Evolutionary conservation across 2,329 filamentous ascomycete species (phyloP).

Genomic region (Aspergillaceae sp.): DNA sequence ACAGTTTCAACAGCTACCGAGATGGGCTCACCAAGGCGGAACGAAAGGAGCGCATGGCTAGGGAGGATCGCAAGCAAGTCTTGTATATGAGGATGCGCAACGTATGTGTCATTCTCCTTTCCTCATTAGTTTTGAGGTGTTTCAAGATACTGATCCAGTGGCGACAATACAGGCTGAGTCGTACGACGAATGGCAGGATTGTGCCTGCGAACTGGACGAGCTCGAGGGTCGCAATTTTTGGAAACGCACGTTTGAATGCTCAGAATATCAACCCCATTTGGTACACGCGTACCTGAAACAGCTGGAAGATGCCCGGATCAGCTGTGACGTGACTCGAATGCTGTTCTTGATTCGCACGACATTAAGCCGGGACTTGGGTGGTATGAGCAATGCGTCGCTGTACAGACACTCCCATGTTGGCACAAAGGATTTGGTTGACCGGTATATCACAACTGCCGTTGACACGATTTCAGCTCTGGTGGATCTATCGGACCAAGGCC

Average conservation of each 20-base stretch:
- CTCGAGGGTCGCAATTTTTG: constrained; percentile 74
- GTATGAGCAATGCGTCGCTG: constrained; percentile 73
- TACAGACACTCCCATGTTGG: constrained; percentile 80
- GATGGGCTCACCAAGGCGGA: constrained; percentile 48
- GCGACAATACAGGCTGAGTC: constrained; percentile 50
- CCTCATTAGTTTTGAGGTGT: too few relatives aligned
- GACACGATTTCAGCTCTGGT: constrained; percentile 65
- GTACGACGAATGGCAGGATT: constrained; percentile 63
- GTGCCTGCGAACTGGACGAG: constrained; percentile 67
- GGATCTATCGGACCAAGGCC: constrained; percentile 47
- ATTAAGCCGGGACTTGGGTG: constrained; percentile 70
- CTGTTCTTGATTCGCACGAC: constrained; percentile 72
- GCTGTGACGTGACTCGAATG: constrained; percentile 66
- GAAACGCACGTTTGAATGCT: constrained; percentile 61
- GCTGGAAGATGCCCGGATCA: constrained; percentile 64
- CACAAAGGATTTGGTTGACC: constrained; percentile 78
- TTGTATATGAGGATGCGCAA: constrained; percentile 57
- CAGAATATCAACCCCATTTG: constrained; percentile 62
- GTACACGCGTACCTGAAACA: constrained; percentile 62
- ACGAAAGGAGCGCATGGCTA: constrained; percentile 38
- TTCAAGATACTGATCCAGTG: constrained; percentile 3
- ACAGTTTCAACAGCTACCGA: constrained; percentile 32
- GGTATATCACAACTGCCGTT: constrained; percentile 72
- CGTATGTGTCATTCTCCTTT: constrained; percentile 39
- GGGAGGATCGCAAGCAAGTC: constrained; percentile 55